Evolutionary conservation across 169 alveolate species (phyloP).

Genomic region (Ichthyophthirius multifiliis): DNA sequence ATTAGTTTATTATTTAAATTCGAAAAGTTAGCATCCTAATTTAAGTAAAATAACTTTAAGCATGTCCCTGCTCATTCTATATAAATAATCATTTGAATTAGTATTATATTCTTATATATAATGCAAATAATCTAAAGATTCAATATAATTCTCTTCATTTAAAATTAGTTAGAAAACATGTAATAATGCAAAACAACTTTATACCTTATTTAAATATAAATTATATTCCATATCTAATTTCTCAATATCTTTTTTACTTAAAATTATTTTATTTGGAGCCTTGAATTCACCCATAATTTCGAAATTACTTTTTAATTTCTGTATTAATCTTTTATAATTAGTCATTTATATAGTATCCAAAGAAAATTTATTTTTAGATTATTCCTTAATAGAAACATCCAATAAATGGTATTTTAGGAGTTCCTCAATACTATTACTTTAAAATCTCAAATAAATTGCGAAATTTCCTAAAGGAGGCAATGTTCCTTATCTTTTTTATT

Average conservation of each 20-base stretch:
- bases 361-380: background rate
- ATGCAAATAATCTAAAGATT: background rate
- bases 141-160: background rate
- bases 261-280: background rate
- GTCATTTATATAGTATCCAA: background rate
- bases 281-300: background rate
- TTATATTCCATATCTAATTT: background rate
- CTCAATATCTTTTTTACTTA: background rate
- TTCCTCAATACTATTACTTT: background rate
- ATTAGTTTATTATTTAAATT: background rate
- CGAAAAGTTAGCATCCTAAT: background rate
- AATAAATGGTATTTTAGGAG: background rate
- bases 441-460: background rate
- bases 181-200: background rate
- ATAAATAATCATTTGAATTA: background rate
- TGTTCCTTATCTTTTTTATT: background rate
- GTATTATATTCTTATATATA: background rate
- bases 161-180: background rate
- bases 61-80: slow-evolving; percentile 2
- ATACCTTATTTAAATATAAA: background rate
- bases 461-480: background rate
- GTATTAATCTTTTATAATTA: background rate
- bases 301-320: background rate
- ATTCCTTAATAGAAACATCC: background rate
- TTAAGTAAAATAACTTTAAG: background rate